Percentiles rank a stretch among this genome's conserved stretches.
phyloP scores from a whole-genome alignment of 2,329 filamentous ascomycete species.

The Aspergillus costaricaensis region DNA sequence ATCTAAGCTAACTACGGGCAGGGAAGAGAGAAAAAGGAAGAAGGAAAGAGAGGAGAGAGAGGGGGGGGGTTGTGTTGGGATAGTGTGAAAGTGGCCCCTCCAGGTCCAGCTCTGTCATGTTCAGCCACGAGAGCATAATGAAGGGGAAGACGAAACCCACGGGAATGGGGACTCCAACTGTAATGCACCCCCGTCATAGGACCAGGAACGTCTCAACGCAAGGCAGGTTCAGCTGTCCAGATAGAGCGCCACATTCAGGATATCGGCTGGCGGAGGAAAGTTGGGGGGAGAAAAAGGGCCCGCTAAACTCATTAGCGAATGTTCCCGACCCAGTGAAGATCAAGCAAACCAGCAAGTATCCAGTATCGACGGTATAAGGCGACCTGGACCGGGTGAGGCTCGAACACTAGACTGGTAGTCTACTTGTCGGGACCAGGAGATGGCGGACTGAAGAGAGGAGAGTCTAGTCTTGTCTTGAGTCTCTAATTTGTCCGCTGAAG shows the following conservation, averaged over 20 bases:
- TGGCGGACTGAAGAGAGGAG: background rate
- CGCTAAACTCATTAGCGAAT: slow-evolving; percentile 23
- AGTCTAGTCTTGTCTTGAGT: background rate
- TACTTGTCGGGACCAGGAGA: background rate
- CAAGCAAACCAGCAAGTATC: background rate
- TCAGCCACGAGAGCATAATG: slow-evolving; percentile 28
- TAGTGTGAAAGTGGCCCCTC: slow-evolving; percentile 3
- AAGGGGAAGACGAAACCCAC: slow-evolving; percentile 17
- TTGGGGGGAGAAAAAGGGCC: slow-evolving; percentile 11
- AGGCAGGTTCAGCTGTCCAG: slow-evolving; percentile 26
- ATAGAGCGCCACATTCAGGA: slow-evolving; percentile 24
- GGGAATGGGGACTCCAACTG: slow-evolving; percentile 7
- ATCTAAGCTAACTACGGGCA: slow-evolving; percentile 5
- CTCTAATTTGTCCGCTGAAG: background rate
- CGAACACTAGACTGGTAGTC: background rate
- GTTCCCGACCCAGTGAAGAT: background rate
- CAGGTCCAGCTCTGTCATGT: slow-evolving; percentile 26
- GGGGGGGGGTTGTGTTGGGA: slow-evolving; percentile 1
- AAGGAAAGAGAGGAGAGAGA: slow-evolving; percentile 6
- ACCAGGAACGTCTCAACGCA: slow-evolving; percentile 19
- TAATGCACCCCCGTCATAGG: slow-evolving; percentile 17
- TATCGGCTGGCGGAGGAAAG: slow-evolving; percentile 14
- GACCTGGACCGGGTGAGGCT: slow-evolving; percentile 6
- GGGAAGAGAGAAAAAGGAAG: slow-evolving; percentile 7
- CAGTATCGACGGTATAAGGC: slow-evolving; percentile 1